These are phyloP conservation scores for Amanita exitialis DNA, from an alignment of 768 basidiomycete species.

Conservation along the genomic window DNA sequence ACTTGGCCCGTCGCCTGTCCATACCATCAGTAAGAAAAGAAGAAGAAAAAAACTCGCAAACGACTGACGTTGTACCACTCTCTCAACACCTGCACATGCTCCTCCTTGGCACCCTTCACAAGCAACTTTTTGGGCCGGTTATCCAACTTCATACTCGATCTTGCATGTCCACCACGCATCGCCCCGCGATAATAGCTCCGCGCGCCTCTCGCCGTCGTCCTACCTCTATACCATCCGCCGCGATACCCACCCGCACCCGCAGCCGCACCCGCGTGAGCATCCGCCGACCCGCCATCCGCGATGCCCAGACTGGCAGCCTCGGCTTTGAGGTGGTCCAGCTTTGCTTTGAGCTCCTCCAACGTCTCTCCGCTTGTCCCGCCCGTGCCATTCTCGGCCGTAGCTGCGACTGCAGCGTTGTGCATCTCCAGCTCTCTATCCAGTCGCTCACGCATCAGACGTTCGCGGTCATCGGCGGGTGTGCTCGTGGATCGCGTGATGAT, in stretches of 20 bases:
- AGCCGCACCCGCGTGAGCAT: slow-evolving; percentile 22
- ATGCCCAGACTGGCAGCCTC: slow-evolving; percentile 78
- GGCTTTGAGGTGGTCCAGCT: slow-evolving; percentile 66
- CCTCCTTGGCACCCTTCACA: slow-evolving; percentile 53
- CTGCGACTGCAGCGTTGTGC: slow-evolving; percentile 31
- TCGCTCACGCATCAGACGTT: slow-evolving; percentile 50
- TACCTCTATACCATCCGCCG: slow-evolving; percentile 57
- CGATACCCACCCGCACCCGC: slow-evolving; percentile 37
- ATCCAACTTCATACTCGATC: slow-evolving; percentile 80
- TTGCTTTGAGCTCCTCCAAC: slow-evolving; percentile 64
- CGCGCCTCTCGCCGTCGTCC: slow-evolving; percentile 47
- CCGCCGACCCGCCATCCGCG: slow-evolving; percentile 16
- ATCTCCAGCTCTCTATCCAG: slow-evolving; percentile 82
- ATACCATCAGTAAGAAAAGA: neutral
- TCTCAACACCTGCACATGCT: slow-evolving; percentile 47
- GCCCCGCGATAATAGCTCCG: slow-evolving; percentile 53
- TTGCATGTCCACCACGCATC: slow-evolving; percentile 49
- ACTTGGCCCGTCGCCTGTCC: slow-evolving; percentile 58
- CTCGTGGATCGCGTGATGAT: slow-evolving; percentile 12
- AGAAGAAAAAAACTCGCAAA: neutral
- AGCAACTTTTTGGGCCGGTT: slow-evolving; percentile 78
- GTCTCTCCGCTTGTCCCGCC: slow-evolving; percentile 33
- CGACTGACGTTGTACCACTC: slow-evolving; percentile 75
- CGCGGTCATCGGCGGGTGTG: slow-evolving; percentile 27
- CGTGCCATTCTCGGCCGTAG: slow-evolving; percentile 22